Base-by-base conservation (phyloP, 2,329 filamentous ascomycete genomes). In the Teratosphaeria nubilosa region DNA sequence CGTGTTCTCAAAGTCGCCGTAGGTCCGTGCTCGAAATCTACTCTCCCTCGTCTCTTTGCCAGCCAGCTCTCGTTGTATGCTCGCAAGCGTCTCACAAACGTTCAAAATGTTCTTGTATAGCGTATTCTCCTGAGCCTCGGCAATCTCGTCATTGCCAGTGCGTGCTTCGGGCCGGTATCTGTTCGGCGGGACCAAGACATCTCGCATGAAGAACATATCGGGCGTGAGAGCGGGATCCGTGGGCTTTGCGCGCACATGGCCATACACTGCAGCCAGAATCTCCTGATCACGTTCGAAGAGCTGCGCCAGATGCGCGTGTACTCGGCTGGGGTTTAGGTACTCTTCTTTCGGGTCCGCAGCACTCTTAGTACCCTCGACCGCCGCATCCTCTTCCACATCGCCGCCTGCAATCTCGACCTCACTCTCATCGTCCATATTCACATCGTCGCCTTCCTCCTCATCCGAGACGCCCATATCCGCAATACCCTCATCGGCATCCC, bases 151-250 rank as follows among this genome's bases (percentile, higher is more conserved):
- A 37, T 87, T 83, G 51, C 90, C 90, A 31, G 89, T 91, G 60
- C 85, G 82, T 10, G 91, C 90, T 71, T 95, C 90, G 13, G 94
- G 91, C 48, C 94, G 86, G 72, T 87, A 99, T 66, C 86, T 87
- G 71, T 96, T 99, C 1, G 94, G 94, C 1, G 95, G 91, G 0
- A 99, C 90, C 14, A 97, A 78, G 56, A 99, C 78, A 37, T 85
- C 86, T 58, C 88, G 86, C 58, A 97, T 79, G 75, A 99, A 99
- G 75, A 99, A 97, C 86, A 97, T 96, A 64, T 96, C 88, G 3
- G 69, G 65, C 27, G 67, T 69, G 0, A 70, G 61, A 22, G 59
- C 54, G 2, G 34, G 48, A 10, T 52, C 16, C n/a, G 27, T 34
- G 9, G 20, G 30, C 53, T 48, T 58, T 48, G 48, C 58, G 53